Evolutionary conservation across 768 basidiomycete species (phyloP), one percentile per base, ranked within the genome.

Genomic region (Psilocybe azurescens): DNA sequence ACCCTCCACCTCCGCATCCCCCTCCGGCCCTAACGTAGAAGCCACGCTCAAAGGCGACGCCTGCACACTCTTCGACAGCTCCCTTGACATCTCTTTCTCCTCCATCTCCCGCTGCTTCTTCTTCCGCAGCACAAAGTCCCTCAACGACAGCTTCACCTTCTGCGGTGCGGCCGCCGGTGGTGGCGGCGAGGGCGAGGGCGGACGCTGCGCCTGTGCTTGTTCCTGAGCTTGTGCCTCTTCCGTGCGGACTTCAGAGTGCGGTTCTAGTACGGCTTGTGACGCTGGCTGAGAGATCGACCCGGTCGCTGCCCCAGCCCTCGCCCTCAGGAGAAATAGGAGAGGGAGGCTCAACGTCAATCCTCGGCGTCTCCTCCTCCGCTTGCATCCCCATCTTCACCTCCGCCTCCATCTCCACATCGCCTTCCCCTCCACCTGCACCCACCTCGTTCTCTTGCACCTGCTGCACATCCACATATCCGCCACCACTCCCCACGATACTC

Each of bases 61-160:
- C 54, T 56, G 54, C 13, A 18, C 54, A 10, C 54, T 56, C 54
- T n/a, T n/a, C 33, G 33, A n/a, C 52, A 30, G 14, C 53, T 59
- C 8, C 24, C 24, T 24, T 24, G 24, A 24, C 33, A 36, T 36
- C 33, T 53, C 62, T 9, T 50, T 61, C 59, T 65, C 64, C 28
- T 51, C 63, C 61, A 36, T 30, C 53, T 68, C 64, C 62, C 79
- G 75, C 65, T 81, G 78, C 70, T 81, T 82, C 77, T 81, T 82
- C 78, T 81, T 86, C 59, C 87, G 73, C 32, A 83, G 58, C 32
- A 80, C 83, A 65, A 86, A 88, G 62, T 88, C 86, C 65, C 82
- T 83, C 52, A 88, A 69, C 0, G 86, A 84, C 72, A 87, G 80
- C 64, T 86, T 86, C 48, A 87, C 85, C 52, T 85, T 84, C 11